A percentile compares a stretch with the other conserved stretches of the same genome.
phyloP scores from a whole-genome alignment of 768 basidiomycete species.

The Mycena vitilis region DNA sequence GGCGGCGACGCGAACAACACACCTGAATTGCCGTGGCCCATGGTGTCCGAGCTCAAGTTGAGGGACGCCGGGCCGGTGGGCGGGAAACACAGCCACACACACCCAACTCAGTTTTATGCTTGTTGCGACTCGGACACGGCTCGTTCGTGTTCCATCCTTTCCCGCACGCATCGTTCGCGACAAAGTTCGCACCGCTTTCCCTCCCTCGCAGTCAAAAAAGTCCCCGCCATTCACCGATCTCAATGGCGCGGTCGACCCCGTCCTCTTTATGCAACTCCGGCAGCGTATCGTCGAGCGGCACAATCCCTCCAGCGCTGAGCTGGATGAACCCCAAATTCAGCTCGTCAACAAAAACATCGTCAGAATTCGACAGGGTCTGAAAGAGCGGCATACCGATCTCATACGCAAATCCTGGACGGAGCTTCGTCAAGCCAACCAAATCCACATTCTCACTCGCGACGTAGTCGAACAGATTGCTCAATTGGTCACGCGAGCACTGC shows the following conservation, averaged over 20 bases:
- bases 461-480: slow-evolving; percentile 55
- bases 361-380: slow-evolving; percentile 52
- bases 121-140: slow-evolving; percentile 5
- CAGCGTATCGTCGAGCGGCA: slow-evolving; percentile 35
- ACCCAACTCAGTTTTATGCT: not conserved
- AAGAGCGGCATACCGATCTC: slow-evolving; percentile 46
- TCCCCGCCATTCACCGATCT: not conserved
- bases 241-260: slow-evolving; percentile 26
- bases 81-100: not conserved
- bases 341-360: slow-evolving; percentile 49
- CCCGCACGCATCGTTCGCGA: slow-evolving; percentile 18
- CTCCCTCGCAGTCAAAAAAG: slow-evolving; percentile 10
- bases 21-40: slow-evolving; percentile 88
- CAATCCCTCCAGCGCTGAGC: slow-evolving; percentile 20
- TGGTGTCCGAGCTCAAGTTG: slow-evolving; percentile 39
- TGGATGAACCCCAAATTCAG: slow-evolving; percentile 31
- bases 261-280: slow-evolving; percentile 21
- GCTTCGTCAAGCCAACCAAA: slow-evolving; percentile 56
- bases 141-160: slow-evolving; percentile 1
- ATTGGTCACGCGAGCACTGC: slow-evolving; percentile 44
- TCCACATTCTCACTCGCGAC: slow-evolving; percentile 57
- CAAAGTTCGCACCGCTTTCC: slow-evolving; percentile 10
- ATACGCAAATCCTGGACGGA: slow-evolving; percentile 53
- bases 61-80: not conserved
- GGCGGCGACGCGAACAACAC: slow-evolving; percentile 67